A percentile compares a stretch with the other conserved stretches of the same genome.
These are phyloP conservation scores for Phaffia rhodozyma DNA, from an alignment of 1,284 basidiomycete genomes.

Conservation along the genomic window DNA sequence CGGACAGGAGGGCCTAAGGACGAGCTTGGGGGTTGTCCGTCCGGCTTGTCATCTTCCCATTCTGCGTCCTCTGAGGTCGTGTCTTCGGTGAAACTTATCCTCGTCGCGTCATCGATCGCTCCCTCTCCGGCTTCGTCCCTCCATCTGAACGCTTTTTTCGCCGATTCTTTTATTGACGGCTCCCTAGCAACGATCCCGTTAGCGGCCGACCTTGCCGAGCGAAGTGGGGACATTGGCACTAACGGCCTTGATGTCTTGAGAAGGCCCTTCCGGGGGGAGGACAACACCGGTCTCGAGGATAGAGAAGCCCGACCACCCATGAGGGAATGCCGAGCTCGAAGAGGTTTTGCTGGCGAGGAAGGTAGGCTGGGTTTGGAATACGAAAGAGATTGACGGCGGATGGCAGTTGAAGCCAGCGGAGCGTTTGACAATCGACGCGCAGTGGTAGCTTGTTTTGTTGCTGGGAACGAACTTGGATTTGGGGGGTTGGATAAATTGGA, in stretches of 20 bases:
- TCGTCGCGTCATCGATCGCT: slow-evolving; percentile 49
- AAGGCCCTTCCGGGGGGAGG: neutral
- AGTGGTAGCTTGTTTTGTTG: neutral
- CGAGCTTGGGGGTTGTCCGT: neutral
- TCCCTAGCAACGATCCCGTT: too few species aligned
- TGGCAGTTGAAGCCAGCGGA: neutral
- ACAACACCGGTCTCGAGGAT: neutral
- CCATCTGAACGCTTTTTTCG: slow-evolving; percentile 73
- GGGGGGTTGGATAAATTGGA: neutral
- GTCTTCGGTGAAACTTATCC: slow-evolving; percentile 47
- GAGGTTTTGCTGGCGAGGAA: neutral
- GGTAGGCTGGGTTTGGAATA: neutral
- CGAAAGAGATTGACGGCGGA: neutral
- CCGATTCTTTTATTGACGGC: neutral
- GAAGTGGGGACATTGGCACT: too few species aligned
- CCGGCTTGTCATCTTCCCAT: slow-evolving; percentile 62
- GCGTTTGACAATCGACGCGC: neutral
- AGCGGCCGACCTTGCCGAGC: too few species aligned
- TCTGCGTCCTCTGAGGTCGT: slow-evolving; percentile 73
- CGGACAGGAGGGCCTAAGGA: too few species aligned
- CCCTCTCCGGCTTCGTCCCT: slow-evolving; percentile 77
- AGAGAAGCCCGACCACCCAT: neutral
- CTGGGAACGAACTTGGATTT: neutral
- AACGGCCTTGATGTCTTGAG: slow-evolving; percentile 3
- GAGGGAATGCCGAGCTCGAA: neutral